Base-by-base conservation (phyloP, 768 basidiomycete genomes). In the Tulasnella sp. region DNA sequence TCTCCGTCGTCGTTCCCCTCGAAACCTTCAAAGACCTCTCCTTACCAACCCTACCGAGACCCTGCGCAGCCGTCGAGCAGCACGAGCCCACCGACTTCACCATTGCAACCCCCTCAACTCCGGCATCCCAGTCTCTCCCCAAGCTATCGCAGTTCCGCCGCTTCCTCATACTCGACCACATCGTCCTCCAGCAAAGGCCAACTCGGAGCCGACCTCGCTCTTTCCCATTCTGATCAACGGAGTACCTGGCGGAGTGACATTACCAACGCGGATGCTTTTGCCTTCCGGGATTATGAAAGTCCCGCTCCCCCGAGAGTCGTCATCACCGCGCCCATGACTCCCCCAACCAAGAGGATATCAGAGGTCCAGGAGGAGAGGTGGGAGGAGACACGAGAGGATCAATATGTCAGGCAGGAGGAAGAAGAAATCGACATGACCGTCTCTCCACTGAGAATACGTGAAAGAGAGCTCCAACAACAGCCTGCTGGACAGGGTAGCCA, bases 271-370 rank as follows among this genome's bases (percentile, higher is more conserved):
- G 81, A 84, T 74, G 81, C 84, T 38, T 81, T 83, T 75, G 27
- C 80, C 34, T 81, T 82, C 78, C 79, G 81, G 27, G 39, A 76
- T 8, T 83, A 78, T 71, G 82, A 82, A 76, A 71, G 78, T 34
- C 48, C 86, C n/a, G 80, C 84, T 19, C 82, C 90, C 38, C 91
- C 91, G 2, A 88, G 86, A 6, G 88, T 92, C 27, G 85, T 92
- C 75, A 86, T 92, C 48, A 91, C 91, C 18, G 87, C 87, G 2
- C 78, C 78, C 39, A 48, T 58, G 71, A 79, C 71, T 6, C 78
- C 78, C 4, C 40, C 68, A 38, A 79, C 68, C 31, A 56, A 34
- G 75, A 27, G 62, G 31, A 68, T 68, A 10, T 68, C 62, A 16
- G 62, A 68, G 62, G 62, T 68, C 62, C 24, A 68, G 62, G 62